Evolutionary conservation across 495 filamentous ascomycete species (phyloP), one percentile per base, ranked within the genome.

Genomic region (Xylaria nigripes): DNA sequence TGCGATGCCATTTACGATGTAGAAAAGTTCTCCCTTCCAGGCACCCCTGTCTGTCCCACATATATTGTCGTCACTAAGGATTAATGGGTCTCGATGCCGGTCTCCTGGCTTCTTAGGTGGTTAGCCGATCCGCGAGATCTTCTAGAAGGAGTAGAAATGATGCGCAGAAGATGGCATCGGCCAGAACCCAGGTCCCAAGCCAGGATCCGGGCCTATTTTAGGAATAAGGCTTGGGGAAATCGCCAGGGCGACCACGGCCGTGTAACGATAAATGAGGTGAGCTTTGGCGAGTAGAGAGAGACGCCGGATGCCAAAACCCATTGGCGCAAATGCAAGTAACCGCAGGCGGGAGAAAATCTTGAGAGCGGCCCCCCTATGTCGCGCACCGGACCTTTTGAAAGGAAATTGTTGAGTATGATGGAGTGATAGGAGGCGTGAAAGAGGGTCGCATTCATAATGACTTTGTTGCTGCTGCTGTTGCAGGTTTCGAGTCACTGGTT

Each of bases 81-180:
- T 55, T 23, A 44, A 36, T 55, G 40, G 45, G 46, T 50, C 46
- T 50, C 18, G 8, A 45, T 50, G 53, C 24, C 15, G 40, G 40
- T 38, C 29, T 38, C 52, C 40, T 55, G 45, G 45, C 45, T 36
- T 49, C 24, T 38, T 7, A 45, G 2, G 53, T n/a, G 38, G 45
- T 30, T 55, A 55, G 19, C 63, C 64, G 57, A 62, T 51, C 50
- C 48, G 54, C 32, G 30, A 57, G 46, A 48, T 32, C 51, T 67
- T 67, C 64, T 67, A 67, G 64, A 67, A 67, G 57, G 19, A 21
- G 29, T 50, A 38, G 48, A 27, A 38, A 60, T 48, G 43, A 51
- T 44, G 22, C 54, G 55, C 52, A 64, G 59, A 50, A 25, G 55
- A 52, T 54, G 57, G 44, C 54, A 57, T 59, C 58, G 32, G 50